A percentile compares a stretch with the other conserved stretches of the same genome.
Conservation (phyloP, 192 early-diverging fungal species). For the Backusella liffmaniae region DNA sequence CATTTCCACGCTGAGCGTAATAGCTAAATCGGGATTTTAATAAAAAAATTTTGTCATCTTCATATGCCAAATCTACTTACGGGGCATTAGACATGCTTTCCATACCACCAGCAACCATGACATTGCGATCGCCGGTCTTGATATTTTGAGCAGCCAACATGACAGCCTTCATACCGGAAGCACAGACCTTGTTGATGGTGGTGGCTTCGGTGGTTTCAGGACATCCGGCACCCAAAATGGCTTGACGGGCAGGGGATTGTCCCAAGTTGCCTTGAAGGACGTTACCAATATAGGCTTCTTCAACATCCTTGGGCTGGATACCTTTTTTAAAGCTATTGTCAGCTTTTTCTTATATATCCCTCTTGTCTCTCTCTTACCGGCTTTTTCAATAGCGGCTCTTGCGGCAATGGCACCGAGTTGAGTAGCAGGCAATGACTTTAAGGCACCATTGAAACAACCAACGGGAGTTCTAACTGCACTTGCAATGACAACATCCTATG, state of each 20-base stretch:
- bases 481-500: conserved; percentile 57
- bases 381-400: conserved; percentile 78
- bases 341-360: background rate
- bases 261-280: conserved; percentile 88
- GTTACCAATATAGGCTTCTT: conserved; percentile 97
- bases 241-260: conserved; percentile 94
- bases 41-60: background rate
- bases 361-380: conserved; percentile 50
- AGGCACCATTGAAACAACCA: conserved; percentile 85
- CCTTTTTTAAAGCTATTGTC: conserved; percentile 29
- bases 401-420: conserved; percentile 87
- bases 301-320: conserved; percentile 76
- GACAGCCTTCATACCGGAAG: conserved; percentile 96
- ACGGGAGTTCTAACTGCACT: conserved; percentile 90
- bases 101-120: conserved; percentile 95
- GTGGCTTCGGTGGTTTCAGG: conserved; percentile 86
- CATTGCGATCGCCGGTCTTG: conserved; percentile 68
- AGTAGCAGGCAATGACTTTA: conserved; percentile 79
- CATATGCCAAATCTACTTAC: conserved; percentile 41
- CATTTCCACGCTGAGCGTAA: conserved; percentile 60
- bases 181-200: conserved; percentile 99
- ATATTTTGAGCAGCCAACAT: conserved; percentile 89
- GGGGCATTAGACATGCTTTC: conserved; percentile 96
- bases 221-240: conserved; percentile 75
- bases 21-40: conserved; percentile 32